These are phyloP conservation scores for Phytophthora brassicae DNA, from an alignment of 352 stramenopile species.

Conservation along the genomic window DNA sequence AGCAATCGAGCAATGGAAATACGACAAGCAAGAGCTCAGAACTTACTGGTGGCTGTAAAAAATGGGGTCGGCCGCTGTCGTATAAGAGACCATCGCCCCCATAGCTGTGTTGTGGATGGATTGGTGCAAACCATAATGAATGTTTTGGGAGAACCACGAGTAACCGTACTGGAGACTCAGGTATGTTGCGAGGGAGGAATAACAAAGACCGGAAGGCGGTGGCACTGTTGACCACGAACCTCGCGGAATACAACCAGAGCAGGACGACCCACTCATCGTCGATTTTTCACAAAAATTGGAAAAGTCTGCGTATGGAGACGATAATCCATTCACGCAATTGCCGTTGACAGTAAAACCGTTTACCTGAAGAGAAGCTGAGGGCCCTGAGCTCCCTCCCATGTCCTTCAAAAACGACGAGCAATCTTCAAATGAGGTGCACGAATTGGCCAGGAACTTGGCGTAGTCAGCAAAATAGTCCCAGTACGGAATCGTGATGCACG, in stretches of 20 bases:
- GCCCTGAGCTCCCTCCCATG: conserved; percentile 54
- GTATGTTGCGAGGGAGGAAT: conserved; percentile 45
- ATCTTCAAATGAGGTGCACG: conserved; percentile 46
- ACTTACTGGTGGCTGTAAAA: conserved; percentile 83
- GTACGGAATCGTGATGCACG: conserved; percentile 75
- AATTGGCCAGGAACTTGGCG: conserved; percentile 35
- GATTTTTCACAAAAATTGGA: conserved; percentile 62
- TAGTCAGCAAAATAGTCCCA: conserved; percentile 81
- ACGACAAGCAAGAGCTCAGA: not conserved
- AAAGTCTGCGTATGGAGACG: conserved; percentile 33
- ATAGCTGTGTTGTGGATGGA: conserved; percentile 65
- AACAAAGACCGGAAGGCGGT: conserved; percentile 61
- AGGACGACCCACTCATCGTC: conserved; percentile 26
- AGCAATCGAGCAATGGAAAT: not conserved
- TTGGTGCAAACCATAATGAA: conserved; percentile 64
- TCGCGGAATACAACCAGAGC: conserved; percentile 59
- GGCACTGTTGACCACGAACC: conserved; percentile 41
- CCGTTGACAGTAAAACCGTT: conserved; percentile 28
- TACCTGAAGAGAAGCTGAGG: conserved; percentile 11
- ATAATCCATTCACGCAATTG: conserved; percentile 31
- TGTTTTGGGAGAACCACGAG: conserved; percentile 50
- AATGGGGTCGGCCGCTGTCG: conserved; percentile 59
- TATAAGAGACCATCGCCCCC: conserved; percentile 49
- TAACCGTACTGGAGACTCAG: conserved; percentile 52
- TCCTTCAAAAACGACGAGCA: conserved; percentile 69